Evolutionary conservation across 148 eudicot genomes (phyloP).

Genomic region (Chenopodium quinoa): DNA sequence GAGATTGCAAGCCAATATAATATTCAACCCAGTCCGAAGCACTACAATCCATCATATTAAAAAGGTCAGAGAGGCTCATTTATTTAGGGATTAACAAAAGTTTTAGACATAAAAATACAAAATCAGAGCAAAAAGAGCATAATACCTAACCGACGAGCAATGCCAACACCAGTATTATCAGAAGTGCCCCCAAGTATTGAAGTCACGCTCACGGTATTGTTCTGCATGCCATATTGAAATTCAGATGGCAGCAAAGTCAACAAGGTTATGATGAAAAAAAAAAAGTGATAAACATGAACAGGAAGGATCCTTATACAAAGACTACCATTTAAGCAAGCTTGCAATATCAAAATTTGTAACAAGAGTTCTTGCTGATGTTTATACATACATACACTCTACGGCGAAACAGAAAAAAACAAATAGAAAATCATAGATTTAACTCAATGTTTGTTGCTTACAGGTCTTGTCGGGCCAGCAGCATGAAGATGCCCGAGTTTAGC

Average conservation of each 20-base stretch:
- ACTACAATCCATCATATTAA: conserved; percentile 40
- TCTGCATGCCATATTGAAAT: conserved; percentile 34
- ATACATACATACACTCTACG: neutral
- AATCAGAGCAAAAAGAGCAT: neutral
- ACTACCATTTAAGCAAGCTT: neutral
- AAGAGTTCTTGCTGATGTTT: neutral
- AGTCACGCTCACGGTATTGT: conserved; percentile 64
- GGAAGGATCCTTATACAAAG: neutral
- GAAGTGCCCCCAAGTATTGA: conserved; percentile 70
- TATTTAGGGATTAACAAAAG: neutral
- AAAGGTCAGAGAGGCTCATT: conserved; percentile 5
- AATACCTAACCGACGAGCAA: conserved; percentile 82
- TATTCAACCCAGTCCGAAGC: conserved; percentile 72
- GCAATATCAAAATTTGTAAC: neutral
- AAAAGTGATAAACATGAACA: neutral
- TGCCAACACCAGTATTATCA: conserved; percentile 85
- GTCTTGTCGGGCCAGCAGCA: conserved; percentile 69
- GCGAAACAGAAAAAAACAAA: too few species aligned
- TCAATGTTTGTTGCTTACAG: conserved; percentile 44
- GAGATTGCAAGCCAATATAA: conserved; percentile 71
- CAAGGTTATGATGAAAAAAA: neutral
- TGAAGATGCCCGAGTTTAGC: conserved; percentile 58
- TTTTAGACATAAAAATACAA: neutral
- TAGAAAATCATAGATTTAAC: neutral
- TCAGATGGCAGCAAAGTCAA: conserved; percentile 1